Conservation (phyloP, 305 asterid genomes). For the Fraxinus velutina region DNA sequence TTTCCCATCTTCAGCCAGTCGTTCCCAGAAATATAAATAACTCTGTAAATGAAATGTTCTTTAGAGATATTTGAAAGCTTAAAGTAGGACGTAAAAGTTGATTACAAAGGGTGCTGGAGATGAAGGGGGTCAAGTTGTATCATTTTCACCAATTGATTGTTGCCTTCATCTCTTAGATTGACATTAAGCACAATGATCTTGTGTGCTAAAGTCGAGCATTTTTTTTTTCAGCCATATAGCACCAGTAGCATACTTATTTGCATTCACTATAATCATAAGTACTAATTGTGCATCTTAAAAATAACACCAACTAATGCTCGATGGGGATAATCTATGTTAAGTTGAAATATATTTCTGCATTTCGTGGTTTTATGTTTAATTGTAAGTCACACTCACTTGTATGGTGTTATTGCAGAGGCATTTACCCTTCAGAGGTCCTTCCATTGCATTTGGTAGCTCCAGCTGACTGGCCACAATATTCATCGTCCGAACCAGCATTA, state of each 20-base stretch:
- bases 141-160: not conserved
- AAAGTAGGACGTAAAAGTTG: not conserved
- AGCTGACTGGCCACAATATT: slow-evolving; percentile 22
- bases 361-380: not conserved
- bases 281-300: not conserved
- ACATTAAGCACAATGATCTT: not conserved
- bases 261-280: not conserved
- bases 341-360: not conserved
- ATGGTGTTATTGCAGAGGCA: slow-evolving; percentile 58
- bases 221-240: not conserved
- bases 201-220: not conserved
- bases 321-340: not conserved
- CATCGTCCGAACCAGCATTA: slow-evolving; percentile 24
- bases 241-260: not conserved
- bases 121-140: not conserved
- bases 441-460: slow-evolving; percentile 44
- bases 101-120: not conserved
- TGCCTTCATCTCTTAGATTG: not conserved
- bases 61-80: not conserved
- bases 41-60: not conserved
- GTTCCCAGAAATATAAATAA: not conserved
- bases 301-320: not conserved
- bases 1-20: not conserved
- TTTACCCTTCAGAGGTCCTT: slow-evolving; percentile 73
- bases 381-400: slow-evolving; percentile 1